Conservation (phyloP, 139 green algal species). For the Coelastrella sp. region DNA sequence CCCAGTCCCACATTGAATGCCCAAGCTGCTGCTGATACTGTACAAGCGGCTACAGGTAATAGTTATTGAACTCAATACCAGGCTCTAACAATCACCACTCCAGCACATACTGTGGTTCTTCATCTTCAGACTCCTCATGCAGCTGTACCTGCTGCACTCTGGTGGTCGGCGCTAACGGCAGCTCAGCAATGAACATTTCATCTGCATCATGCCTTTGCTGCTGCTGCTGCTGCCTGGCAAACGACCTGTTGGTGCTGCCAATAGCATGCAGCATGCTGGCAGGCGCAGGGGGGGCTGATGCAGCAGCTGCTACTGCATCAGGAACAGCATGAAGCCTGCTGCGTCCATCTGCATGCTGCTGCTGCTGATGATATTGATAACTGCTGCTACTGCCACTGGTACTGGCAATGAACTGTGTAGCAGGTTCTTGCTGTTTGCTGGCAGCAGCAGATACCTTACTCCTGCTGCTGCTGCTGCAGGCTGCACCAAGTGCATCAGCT, state of each 20-base stretch:
- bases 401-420: not conserved
- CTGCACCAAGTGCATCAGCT: not conserved
- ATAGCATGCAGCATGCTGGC: not conserved
- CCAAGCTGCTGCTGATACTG: not conserved
- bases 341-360: not conserved
- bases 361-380: not conserved
- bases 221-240: not conserved
- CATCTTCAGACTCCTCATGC: not conserved
- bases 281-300: not conserved
- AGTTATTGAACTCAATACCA: too few relatives aligned
- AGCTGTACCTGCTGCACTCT: not conserved
- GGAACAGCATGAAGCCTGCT: too few relatives aligned
- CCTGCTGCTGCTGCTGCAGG: not conserved
- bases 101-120: not conserved
- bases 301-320: not conserved
- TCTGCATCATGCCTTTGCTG: constrained; percentile 2
- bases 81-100: not conserved
- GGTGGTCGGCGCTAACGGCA: not conserved
- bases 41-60: not conserved
- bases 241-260: not conserved
- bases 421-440: not conserved
- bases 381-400: not conserved
- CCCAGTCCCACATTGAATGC: too few relatives aligned
- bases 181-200: not conserved
- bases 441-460: not conserved